phyloP scores from a whole-genome alignment of 108 stramenopile species.

The Aurantiochytrium sp. region DNA sequence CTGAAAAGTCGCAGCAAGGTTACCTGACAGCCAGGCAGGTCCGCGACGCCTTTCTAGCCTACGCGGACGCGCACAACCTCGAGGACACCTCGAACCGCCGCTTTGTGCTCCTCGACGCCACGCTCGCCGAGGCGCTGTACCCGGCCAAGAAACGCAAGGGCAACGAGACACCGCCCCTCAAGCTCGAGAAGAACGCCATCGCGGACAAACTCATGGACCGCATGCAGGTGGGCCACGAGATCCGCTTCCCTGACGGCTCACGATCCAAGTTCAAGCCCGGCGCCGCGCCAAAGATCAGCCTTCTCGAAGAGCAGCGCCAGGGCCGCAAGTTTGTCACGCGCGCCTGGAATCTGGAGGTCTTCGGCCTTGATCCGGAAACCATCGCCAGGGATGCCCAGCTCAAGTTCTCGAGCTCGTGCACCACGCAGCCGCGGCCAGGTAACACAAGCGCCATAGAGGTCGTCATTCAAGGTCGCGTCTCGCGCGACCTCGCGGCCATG shows the following conservation, averaged over 20 bases:
- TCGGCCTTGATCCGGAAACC: background rate
- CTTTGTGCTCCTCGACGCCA: background rate
- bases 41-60: background rate
- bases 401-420: background rate
- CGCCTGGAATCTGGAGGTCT: background rate
- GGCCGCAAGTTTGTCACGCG: background rate
- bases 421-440: background rate
- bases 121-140: background rate
- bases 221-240: background rate
- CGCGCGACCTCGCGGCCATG: background rate
- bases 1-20: background rate
- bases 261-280: background rate
- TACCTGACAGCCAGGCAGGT: background rate
- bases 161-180: background rate
- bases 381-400: background rate
- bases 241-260: background rate
- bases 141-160: background rate
- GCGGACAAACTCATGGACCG: background rate
- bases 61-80: background rate
- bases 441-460: background rate
- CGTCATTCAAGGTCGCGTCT: background rate
- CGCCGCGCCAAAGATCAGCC: background rate
- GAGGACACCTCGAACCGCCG: background rate
- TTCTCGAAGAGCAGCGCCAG: background rate
- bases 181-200: background rate